These are phyloP conservation scores for Colletotrichum liriopes DNA, from an alignment of 2,329 filamentous ascomycete species.

Conservation along the genomic window DNA sequence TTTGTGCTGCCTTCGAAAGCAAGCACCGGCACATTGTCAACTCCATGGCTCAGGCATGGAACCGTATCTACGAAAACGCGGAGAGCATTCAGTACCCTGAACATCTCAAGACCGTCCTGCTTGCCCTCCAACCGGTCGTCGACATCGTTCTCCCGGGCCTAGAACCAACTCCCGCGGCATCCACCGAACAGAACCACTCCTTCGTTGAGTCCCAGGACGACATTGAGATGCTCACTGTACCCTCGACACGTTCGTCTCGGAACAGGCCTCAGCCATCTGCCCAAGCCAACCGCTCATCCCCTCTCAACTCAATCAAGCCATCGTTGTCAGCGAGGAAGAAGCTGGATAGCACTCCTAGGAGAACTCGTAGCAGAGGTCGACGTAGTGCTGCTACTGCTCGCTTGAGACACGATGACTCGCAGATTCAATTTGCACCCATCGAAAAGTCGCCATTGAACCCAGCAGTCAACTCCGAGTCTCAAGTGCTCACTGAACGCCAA, in stretches of 20 bases:
- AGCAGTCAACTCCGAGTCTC: constrained; percentile 72
- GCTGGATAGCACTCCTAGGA: constrained; percentile 46
- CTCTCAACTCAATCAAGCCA: constrained; percentile 53
- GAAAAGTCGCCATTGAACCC: constrained; percentile 68
- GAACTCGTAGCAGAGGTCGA: constrained; percentile 21
- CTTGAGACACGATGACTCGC: constrained; percentile 85
- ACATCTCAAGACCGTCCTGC: constrained; percentile 74
- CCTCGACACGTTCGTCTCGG: constrained; percentile 47
- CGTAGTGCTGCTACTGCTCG: constrained; percentile 59
- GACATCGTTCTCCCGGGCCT: constrained; percentile 64
- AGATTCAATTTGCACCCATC: constrained; percentile 82
- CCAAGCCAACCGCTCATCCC: constrained; percentile 45
- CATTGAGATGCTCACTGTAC: constrained; percentile 43
- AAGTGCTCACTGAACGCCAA: constrained; percentile 84
- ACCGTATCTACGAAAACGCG: constrained; percentile 75
- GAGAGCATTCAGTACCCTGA: constrained; percentile 75
- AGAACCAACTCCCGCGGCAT: constrained; percentile 56
- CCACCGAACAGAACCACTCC: constrained; percentile 56
- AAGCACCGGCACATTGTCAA: constrained; percentile 70
- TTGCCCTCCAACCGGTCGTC: constrained; percentile 70
- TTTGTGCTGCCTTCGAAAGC: constrained; percentile 71
- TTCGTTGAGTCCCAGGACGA: constrained; percentile 69
- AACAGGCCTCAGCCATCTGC: constrained; percentile 46
- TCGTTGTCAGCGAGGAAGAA: constrained; percentile 49
- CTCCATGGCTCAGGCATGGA: constrained; percentile 74